Evolutionary conservation across 192 early-diverging fungal genomes (phyloP), one percentile per base, ranked within the genome.

Genomic region (Podila horticola): DNA sequence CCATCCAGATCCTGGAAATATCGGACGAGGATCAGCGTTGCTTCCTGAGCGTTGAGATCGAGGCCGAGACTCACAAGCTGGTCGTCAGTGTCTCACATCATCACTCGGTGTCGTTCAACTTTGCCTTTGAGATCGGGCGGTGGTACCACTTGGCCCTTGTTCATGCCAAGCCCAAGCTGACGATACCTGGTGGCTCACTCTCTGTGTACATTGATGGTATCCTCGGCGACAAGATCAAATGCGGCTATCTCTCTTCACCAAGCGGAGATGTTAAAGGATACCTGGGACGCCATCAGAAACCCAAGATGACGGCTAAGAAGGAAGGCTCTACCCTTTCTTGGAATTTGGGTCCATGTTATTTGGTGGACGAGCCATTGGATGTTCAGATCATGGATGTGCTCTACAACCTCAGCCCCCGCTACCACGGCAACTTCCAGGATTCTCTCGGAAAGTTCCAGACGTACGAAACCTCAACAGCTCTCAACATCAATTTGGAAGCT

Each of bases 101-200:
- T 34, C 84, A 88, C 22, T 70, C 72, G 2, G 63, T 72, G 30
- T 62, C 68, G 30, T 92, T 93, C 60, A 68, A 66, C 17, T 87
- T 87, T 70, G 74, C 84, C 12, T 91, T 93, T 67, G 72, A 86
- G 34, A 72, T 86, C 33, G 87, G 88, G 8, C 84, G 71, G 28
- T 94, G 93, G 92, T 91, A 90, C 57, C 93, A 94, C 67, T 60
- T 93, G 20, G 90, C 84, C 1, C 66, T 94, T 15, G 91, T 93
- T 2, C 93, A 94, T 71, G 61, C 86, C 26, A 84, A 84, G 64
- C 86, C 93, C 10, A 69, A 88, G 26, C 48, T 94, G 26, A 81
- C 45, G 12, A 65, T 73, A 9, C 77, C 77, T 22, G 79, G 76
- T 5, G 67, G 75, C 1, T 82, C 84, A 4, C 77, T 94, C 51